Evolutionary conservation across 2,329 filamentous ascomycete species (phyloP), one percentile per base, ranked within the genome.

Genomic region (Cordyceps pruinosa): DNA sequence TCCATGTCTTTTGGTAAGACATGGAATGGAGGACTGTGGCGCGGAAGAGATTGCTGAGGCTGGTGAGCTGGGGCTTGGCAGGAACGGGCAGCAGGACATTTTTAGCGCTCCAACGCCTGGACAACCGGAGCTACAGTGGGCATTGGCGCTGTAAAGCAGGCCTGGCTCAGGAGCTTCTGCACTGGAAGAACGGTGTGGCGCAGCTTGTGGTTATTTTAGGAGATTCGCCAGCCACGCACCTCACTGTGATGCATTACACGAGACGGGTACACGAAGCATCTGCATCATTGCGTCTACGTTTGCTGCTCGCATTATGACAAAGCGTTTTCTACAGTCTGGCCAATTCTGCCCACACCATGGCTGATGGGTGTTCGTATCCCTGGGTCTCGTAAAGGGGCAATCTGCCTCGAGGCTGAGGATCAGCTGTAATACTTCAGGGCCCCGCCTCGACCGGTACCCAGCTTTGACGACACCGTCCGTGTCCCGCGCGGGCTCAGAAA

Each of bases 21-120:
- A 56, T 28, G 51, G 30, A 28, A 39, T 35, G 51, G 51, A n/a
- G 30, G 32, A 12, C 6, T 35, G 51, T 55, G 52, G 52, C 52
- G 52, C 34, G 45, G 17, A 19, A n/a, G 45, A 47, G 45, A 47
- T 47, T 56, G 44, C 44, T 45, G 34, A 47, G 44, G 35, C 45
- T 56, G 52, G 45, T 47, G 44, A 19, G 12, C 19, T 32, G 44
- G 15, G 10, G 26, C 17, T 2, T 23, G 13, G 28, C 28, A 46
- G 28, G 45, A 23, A 28, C 21, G 46, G 9, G 1, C 13, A 10
- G 3, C 5, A 23, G 21, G 13, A 23, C 13, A 26, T n/a, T n/a
- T n/a, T n/a, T n/a, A 34, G 45, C 45, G 26, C n/a, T 32, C n/a
- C 12, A 34, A 15, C 8, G 26, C 44, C 44, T 30, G 17, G 15